Conservation (phyloP, 306 rosid species). For the Aeschynomene evenia region DNA sequence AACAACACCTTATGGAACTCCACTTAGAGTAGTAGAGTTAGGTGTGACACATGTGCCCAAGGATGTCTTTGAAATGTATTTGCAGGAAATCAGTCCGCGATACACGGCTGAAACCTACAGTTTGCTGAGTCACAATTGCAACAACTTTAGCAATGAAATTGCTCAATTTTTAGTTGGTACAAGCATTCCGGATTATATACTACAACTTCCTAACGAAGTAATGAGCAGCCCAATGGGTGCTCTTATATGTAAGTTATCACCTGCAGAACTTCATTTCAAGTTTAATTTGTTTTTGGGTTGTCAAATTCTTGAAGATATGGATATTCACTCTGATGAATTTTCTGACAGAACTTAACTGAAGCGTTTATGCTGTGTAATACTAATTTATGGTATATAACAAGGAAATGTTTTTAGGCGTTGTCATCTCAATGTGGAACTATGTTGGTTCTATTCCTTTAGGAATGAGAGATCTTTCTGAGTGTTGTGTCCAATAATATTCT, state of each 20-base stretch:
- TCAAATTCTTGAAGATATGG: background rate
- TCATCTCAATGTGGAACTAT: background rate
- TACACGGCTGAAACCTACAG: slow-evolving; percentile 79
- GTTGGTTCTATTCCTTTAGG: background rate
- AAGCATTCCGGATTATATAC: slow-evolving; percentile 72
- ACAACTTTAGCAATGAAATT: slow-evolving; percentile 89
- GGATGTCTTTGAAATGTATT: slow-evolving; percentile 81
- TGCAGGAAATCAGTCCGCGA: slow-evolving; percentile 80
- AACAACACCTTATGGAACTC: slow-evolving; percentile 80
- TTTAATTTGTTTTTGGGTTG: background rate
- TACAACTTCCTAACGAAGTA: slow-evolving; percentile 85
- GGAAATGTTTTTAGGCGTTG: background rate
- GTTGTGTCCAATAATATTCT: too few relatives aligned
- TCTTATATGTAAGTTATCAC: slow-evolving; percentile 60
- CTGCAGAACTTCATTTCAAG: background rate
- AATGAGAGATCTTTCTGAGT: too few relatives aligned
- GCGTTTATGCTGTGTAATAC: background rate
- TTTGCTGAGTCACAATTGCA: slow-evolving; percentile 85
- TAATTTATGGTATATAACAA: background rate
- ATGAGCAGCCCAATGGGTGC: slow-evolving; percentile 91
- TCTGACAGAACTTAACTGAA: background rate
- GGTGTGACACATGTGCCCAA: slow-evolving; percentile 87
- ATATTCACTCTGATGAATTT: background rate
- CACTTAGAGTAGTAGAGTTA: slow-evolving; percentile 65
- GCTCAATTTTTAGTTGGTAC: slow-evolving; percentile 88